These are phyloP conservation scores for Smallanthus sonchifolius DNA, from an alignment of 129 eudicot species.

Conservation along the genomic window DNA sequence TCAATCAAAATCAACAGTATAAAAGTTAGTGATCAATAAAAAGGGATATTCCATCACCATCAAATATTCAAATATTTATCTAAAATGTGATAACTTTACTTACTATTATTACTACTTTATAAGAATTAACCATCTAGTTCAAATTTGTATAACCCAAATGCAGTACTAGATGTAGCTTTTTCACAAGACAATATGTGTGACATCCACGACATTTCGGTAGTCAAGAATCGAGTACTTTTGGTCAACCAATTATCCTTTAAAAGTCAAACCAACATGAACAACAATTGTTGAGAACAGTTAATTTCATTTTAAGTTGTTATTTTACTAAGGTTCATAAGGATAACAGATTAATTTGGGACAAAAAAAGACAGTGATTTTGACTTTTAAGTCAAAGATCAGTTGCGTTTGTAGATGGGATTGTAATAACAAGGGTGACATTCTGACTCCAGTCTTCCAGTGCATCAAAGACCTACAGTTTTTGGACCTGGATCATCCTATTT, in stretches of 20 bases:
- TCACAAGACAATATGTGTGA: neutral
- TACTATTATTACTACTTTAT: neutral
- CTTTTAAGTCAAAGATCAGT: neutral
- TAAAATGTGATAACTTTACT: neutral
- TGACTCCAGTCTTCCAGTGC: too few species aligned
- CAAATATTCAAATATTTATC: neutral
- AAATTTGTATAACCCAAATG: neutral
- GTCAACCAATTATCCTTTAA: neutral
- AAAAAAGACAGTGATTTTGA: neutral
- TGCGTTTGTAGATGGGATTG: too few species aligned
- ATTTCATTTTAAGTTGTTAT: neutral
- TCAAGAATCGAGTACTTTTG: slow-evolving; percentile 9
- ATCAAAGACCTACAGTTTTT: too few species aligned
- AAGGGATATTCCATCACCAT: neutral
- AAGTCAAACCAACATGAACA: slow-evolving; percentile 17
- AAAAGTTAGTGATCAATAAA: neutral
- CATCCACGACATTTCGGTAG: neutral
- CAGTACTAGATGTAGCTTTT: neutral
- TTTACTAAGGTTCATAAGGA: neutral
- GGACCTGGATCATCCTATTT: too few species aligned
- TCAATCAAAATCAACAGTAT: neutral
- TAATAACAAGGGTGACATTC: neutral
- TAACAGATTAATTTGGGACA: neutral
- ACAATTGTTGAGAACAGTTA: neutral
- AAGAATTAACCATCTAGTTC: neutral